A percentile compares a stretch with the other conserved stretches of the same genome.
Conservation (phyloP, 2,329 filamentous ascomycete genomes). For the Trichoderma harzianum region DNA sequence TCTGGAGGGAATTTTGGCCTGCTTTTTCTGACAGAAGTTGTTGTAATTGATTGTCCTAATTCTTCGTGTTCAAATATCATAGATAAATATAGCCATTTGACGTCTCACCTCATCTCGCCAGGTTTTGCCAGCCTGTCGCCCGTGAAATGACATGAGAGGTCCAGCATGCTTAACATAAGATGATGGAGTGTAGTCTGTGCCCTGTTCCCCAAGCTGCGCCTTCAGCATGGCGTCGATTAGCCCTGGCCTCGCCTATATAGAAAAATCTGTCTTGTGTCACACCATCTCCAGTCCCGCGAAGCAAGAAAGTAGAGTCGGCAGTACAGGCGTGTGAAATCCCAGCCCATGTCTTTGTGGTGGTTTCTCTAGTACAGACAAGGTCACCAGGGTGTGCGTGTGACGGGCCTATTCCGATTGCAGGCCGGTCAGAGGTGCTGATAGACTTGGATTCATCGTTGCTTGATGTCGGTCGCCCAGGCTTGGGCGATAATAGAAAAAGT, state of each 20-base stretch:
- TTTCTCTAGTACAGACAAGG: not conserved
- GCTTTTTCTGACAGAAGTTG: not conserved
- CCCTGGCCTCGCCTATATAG: not conserved
- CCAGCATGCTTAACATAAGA: not conserved
- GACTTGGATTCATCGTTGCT: not conserved
- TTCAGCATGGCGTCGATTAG: not conserved
- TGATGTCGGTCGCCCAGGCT: not conserved
- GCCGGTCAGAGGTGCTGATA: not conserved
- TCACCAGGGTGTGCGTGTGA: not conserved
- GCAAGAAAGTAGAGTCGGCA: not conserved
- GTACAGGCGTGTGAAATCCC: not conserved
- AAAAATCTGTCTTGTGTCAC: not conserved
- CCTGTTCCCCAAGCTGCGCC: not conserved
- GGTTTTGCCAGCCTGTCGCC: not conserved
- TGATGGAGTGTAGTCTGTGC: not conserved
- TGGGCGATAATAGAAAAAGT: not conserved
- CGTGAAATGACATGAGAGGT: not conserved
- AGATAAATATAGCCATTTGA: slow-evolving; percentile 5
- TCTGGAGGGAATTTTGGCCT: not conserved
- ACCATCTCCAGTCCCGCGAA: not conserved
- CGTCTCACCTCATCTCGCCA: not conserved
- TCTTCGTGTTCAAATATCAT: not conserved
- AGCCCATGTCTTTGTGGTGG: not conserved
- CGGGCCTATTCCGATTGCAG: not conserved
- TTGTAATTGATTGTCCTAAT: slow-evolving; percentile 5